Conservation (phyloP, 192 early-diverging fungal species). For the Umbelopsis isabellina region DNA sequence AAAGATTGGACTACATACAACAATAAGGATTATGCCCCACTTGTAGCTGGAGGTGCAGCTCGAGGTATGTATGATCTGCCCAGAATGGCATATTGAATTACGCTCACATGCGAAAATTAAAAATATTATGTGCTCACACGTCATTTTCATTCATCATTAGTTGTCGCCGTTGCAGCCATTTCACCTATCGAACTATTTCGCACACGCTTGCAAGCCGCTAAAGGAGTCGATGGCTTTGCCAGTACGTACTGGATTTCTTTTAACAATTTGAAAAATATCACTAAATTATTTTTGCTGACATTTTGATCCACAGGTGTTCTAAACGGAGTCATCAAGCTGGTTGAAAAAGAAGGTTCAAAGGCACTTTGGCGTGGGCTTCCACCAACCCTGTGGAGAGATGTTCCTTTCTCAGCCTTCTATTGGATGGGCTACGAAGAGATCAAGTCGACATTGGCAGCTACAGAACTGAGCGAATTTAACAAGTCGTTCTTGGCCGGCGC, state of each 20-base stretch:
- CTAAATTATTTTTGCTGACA: not conserved
- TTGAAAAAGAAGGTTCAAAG: slow-evolving; percentile 53
- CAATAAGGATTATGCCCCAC: slow-evolving; percentile 33
- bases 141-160: slow-evolving; percentile 21
- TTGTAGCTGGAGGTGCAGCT: slow-evolving; percentile 73
- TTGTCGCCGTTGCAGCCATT: slow-evolving; percentile 76
- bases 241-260: slow-evolving; percentile 14
- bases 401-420: slow-evolving; percentile 93
- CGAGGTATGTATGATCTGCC: slow-evolving; percentile 53
- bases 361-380: slow-evolving; percentile 87
- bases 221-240: slow-evolving; percentile 60
- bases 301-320: slow-evolving; percentile 49
- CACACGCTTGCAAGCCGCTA: slow-evolving; percentile 87
- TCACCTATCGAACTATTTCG: slow-evolving; percentile 94
- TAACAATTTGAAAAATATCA: not conserved
- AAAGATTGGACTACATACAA: slow-evolving; percentile 4
- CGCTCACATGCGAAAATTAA: too few relatives aligned
- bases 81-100: not conserved
- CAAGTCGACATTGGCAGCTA: slow-evolving; percentile 46
- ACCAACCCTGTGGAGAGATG: slow-evolving; percentile 92
- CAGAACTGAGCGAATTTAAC: slow-evolving; percentile 52
- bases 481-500: slow-evolving; percentile 84
- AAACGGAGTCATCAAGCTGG: slow-evolving; percentile 63
- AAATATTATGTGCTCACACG: not conserved
- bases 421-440: slow-evolving; percentile 91